Evolutionary conservation across 805 yeast genomes (phyloP).

Genomic region (Candida adriatica): DNA sequence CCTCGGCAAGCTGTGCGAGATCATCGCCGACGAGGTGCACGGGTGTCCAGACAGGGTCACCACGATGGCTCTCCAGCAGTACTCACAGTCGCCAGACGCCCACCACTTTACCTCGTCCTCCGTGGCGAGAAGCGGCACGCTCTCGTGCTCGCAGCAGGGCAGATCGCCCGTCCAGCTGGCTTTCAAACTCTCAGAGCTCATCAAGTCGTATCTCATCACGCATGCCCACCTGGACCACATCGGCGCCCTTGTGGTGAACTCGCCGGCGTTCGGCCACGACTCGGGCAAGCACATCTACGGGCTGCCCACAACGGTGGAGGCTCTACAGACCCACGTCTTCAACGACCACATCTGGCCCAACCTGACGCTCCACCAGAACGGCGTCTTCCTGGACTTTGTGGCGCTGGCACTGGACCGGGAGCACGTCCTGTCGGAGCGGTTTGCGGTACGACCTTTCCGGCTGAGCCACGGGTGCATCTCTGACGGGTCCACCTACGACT

Average conservation of each 20-base stretch:
- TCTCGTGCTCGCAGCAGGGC: not conserved
- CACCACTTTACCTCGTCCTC: conserved; percentile 4
- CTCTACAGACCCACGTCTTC: conserved; percentile 51
- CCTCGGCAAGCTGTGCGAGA: conserved; percentile 43
- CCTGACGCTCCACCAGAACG: conserved; percentile 25
- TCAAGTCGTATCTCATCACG: conserved; percentile 50
- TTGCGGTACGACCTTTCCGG: conserved; percentile 28
- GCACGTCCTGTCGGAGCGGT: conserved; percentile 7
- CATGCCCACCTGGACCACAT: conserved; percentile 87
- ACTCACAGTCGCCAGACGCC: conserved; percentile 2
- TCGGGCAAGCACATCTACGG: conserved; percentile 46
- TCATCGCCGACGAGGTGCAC: conserved; percentile 19
- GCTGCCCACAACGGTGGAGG: conserved; percentile 40
- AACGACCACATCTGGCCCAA: conserved; percentile 83
- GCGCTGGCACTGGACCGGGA: conserved; percentile 4
- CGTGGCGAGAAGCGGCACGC: not conserved
- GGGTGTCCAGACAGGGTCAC: conserved; percentile 4
- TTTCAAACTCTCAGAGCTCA: conserved; percentile 26
- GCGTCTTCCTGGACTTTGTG: conserved; percentile 22
- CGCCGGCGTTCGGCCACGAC: conserved; percentile 42
- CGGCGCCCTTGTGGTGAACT: conserved; percentile 58
- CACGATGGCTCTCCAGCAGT: conserved; percentile 9
- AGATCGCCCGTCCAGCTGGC: conserved; percentile 27
- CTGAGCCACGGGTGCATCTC: conserved; percentile 36
- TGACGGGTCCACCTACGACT: conserved; percentile 25